Evolutionary conservation across 1,139 yeast species (phyloP).

Genomic region (Candida sp.): DNA sequence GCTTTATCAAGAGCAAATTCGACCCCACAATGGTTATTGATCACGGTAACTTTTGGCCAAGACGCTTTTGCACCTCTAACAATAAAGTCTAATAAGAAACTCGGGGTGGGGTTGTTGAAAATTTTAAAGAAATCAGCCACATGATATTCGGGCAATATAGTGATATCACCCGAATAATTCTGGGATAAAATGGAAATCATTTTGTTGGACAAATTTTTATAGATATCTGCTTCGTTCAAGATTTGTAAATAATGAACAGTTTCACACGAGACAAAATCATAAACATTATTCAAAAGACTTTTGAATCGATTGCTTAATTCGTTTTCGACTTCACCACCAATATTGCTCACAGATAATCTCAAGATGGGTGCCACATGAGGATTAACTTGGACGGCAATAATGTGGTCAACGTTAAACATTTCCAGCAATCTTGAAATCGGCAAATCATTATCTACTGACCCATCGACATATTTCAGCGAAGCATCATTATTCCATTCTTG

Average conservation of each 20-base stretch:
- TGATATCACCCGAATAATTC: constrained; percentile 89
- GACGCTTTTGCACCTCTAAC: constrained; percentile 87
- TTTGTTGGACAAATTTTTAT: constrained; percentile 70
- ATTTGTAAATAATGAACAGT: constrained; percentile 74
- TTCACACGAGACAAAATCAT: constrained; percentile 65
- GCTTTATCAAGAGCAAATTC: constrained; percentile 86
- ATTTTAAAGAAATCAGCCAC: constrained; percentile 58
- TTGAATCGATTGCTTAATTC: constrained; percentile 56
- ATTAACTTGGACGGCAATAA: constrained; percentile 94
- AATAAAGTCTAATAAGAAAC: constrained; percentile 65
- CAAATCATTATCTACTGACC: constrained; percentile 91
- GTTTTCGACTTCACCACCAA: constrained; percentile 68
- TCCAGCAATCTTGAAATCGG: constrained; percentile 90
- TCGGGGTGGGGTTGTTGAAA: constrained; percentile 77
- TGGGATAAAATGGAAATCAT: constrained; percentile 76
- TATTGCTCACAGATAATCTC: constrained; percentile 60
- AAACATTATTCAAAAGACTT: constrained; percentile 50
- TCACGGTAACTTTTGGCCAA: constrained; percentile 87
- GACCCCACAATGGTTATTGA: constrained; percentile 83
- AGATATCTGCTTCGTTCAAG: constrained; percentile 70
- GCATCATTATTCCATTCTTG: constrained; percentile 82
- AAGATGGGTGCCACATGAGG: constrained; percentile 93
- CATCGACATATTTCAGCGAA: constrained; percentile 85
- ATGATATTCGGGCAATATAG: constrained; percentile 76
- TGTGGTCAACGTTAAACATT: constrained; percentile 96